A percentile compares a stretch with the other conserved stretches of the same genome.
Conservation (phyloP, 2,329 filamentous ascomycete species). For the Fusarium metavorans region DNA sequence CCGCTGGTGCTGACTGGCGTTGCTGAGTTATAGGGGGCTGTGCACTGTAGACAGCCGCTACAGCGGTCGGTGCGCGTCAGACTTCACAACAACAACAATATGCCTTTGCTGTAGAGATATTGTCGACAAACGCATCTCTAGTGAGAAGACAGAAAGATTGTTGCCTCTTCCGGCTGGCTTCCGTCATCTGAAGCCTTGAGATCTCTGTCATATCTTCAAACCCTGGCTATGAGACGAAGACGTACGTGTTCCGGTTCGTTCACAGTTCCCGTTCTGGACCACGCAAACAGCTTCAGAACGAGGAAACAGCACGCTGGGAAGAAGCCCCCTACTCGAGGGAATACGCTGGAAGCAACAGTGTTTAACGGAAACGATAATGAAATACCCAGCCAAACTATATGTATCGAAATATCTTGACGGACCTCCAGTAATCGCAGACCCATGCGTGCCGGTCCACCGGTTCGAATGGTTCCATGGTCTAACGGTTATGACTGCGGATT, state of each 20-base stretch:
- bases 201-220: not conserved
- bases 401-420: not conserved
- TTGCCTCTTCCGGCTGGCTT: not conserved
- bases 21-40: constrained; percentile 22
- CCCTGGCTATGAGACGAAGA: not conserved
- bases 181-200: not conserved
- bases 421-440: not conserved
- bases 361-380: no score
- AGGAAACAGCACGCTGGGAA: not conserved
- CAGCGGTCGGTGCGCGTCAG: constrained; percentile 3
- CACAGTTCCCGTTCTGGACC: not conserved
- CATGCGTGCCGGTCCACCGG: not conserved
- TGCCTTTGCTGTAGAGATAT: not conserved
- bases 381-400: fast-evolving
- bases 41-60: constrained; percentile 25
- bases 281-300: not conserved
- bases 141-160: not conserved
- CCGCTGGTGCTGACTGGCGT: constrained; percentile 32
- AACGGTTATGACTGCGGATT: constrained; percentile 46
- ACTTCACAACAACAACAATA: not conserved
- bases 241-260: no score
- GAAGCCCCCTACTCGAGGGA: not conserved
- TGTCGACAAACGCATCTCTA: not conserved
- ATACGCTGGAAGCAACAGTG: not conserved
- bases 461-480: constrained; percentile 31